Conservation (phyloP, 148 eudicot genomes). For the Pharnaceum exiguum region DNA sequence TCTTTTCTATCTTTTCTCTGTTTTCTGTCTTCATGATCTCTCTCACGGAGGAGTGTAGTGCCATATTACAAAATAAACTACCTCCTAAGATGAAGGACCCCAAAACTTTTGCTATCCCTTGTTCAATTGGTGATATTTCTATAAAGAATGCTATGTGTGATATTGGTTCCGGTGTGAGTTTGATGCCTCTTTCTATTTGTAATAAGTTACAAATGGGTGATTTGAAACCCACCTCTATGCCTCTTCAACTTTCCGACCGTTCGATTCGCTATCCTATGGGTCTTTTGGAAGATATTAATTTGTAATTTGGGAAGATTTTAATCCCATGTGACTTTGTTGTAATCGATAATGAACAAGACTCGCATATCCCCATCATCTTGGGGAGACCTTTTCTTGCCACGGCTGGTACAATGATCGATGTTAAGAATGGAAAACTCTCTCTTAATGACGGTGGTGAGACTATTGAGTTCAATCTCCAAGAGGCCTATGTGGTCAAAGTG, state of each 20-base stretch:
- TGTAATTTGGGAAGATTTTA: not conserved
- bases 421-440: not conserved
- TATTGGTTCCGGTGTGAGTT: not conserved
- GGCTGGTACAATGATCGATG: not conserved
- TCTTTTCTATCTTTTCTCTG: too few relatives aligned
- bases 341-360: not conserved
- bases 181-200: not conserved
- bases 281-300: not conserved
- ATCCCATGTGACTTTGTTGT: not conserved
- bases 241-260: not conserved
- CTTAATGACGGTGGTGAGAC: not conserved
- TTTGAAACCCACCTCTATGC: not conserved
- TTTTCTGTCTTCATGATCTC: too few relatives aligned
- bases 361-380: not conserved
- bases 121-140: not conserved
- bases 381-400: not conserved
- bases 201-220: not conserved
- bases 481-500: too few relatives aligned
- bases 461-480: not conserved
- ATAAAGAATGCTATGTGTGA: not conserved
- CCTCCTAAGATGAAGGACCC: not conserved
- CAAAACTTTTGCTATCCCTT: not conserved
- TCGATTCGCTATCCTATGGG: too few relatives aligned
- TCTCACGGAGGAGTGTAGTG: not conserved
- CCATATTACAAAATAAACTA: not conserved